Evolutionary conservation across 208 protist species (phyloP), one percentile per base, ranked within the genome.

Genomic region (Vickermania ingenoplastis): DNA sequence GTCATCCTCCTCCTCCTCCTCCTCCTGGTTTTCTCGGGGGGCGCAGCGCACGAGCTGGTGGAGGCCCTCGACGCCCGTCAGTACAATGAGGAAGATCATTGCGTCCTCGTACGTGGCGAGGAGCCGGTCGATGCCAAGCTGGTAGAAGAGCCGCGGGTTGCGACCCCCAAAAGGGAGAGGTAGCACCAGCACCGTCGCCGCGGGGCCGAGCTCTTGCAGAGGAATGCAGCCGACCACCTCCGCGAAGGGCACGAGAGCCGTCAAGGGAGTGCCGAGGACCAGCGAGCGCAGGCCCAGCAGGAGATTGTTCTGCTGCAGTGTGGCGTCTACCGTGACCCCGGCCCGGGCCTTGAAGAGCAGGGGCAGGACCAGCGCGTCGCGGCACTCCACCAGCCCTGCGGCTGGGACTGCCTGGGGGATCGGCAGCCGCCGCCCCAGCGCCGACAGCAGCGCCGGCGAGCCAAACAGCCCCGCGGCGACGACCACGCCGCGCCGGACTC

Each of bases 161-260:
- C 79, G 73, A 21, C 83, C 87, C 22, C 81, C 87, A 55, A 89
- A 74, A 0, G 83, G 83, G 2, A 91, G 36, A 1, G 87, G 53
- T 21, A 89, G 45, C 17, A 90, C 54, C 5, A 71, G 80, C 54
- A 88, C 25, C 68, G 74, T 71, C 21, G 77, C 79, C 2, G 51
- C 50, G 1, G 75, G 63, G 26, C 69, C 65, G 2, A 86, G 50
- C 29, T 64, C 31, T 0, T 72, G 77, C 29, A 88, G 27, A 31
- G 63, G 63, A 13, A 90, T 31, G 3, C 65, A 73, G 0, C 73
- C 75, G 2, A 85, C 2, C 24, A 72, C 79, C 63, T 91, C 77
- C 22, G 66, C 66, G 2, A 94, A 61, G 1, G 87, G 66, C 22
- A 72, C 53, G 23, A 86, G 57, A 50, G 69, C 74, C 1, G 77